Conservation (phyloP, 805 yeast genomes). For the Metschnikowia baotianmanensis region DNA sequence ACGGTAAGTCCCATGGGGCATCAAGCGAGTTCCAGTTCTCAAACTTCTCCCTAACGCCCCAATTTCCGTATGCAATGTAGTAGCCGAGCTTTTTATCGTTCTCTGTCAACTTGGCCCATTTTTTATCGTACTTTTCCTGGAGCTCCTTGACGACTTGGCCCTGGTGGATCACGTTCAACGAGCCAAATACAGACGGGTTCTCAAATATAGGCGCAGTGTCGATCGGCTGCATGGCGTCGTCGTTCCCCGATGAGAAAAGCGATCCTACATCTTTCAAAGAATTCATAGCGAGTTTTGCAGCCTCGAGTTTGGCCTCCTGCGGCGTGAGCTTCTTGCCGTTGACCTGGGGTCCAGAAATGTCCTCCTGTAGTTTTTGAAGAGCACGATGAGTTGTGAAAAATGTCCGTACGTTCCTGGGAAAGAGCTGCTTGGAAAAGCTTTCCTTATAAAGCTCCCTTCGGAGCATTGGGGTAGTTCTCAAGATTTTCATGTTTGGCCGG, state of each 20-base stretch:
- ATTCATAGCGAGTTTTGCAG: conserved; percentile 39
- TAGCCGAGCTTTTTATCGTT: conserved; percentile 57
- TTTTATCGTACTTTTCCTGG: conserved; percentile 47
- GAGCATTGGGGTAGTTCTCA: not conserved
- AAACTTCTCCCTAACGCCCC: conserved; percentile 67
- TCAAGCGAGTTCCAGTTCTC: conserved; percentile 41
- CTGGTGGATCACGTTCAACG: conserved; percentile 48
- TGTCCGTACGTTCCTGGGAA: not conserved
- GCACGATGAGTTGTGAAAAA: not conserved
- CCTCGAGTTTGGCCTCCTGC: conserved; percentile 26
- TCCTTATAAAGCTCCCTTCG: not conserved
- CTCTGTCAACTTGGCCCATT: conserved; percentile 52
- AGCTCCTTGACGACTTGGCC: conserved; percentile 55
- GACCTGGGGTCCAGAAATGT: conserved; percentile 2
- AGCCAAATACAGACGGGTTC: conserved; percentile 34
- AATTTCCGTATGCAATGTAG: conserved; percentile 64
- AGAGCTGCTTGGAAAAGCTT: not conserved
- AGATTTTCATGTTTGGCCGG: not conserved
- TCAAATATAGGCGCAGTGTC: conserved; percentile 43
- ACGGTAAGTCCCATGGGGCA: conserved; percentile 62
- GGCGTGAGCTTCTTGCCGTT: conserved; percentile 17
- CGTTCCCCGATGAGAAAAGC: conserved; percentile 39
- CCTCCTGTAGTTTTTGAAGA: not conserved
- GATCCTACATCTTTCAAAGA: conserved; percentile 40
- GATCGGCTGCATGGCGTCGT: conserved; percentile 45